Evolutionary conservation across 2,329 filamentous ascomycete species (phyloP).

Genomic region (Gliomastix tumulicola): DNA sequence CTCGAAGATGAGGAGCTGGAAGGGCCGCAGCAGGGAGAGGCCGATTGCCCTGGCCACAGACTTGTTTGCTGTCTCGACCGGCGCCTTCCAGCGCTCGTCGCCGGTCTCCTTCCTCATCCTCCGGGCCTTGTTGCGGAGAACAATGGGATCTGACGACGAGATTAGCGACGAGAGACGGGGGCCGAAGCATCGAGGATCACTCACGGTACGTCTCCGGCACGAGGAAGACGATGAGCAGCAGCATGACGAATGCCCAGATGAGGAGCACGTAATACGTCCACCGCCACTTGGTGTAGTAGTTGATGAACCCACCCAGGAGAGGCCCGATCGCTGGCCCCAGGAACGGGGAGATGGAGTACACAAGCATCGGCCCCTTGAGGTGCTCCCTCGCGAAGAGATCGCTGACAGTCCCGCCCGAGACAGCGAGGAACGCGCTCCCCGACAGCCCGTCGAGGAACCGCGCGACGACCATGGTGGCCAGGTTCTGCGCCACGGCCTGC

Average conservation of each 20-base stretch:
- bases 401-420: slow-evolving; percentile 80
- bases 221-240: slow-evolving; percentile 58
- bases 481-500: slow-evolving; percentile 73
- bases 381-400: slow-evolving; percentile 66
- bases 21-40: slow-evolving; percentile 58
- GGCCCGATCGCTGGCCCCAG: slow-evolving; percentile 54
- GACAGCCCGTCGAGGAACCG: slow-evolving; percentile 73
- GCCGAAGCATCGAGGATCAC: too few species aligned
- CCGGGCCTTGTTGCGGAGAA: slow-evolving; percentile 67
- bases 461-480: slow-evolving; percentile 69
- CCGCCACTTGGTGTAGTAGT: slow-evolving; percentile 65
- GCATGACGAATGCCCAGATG: slow-evolving; percentile 68
- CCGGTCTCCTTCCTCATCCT: slow-evolving; percentile 66
- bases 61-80: slow-evolving; percentile 65
- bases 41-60: slow-evolving; percentile 58
- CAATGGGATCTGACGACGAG: slow-evolving; percentile 45
- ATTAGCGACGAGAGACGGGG: too few species aligned
- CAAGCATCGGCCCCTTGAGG: slow-evolving; percentile 75
- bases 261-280: slow-evolving; percentile 82
- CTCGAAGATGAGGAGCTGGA: slow-evolving; percentile 73
- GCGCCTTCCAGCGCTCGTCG: slow-evolving; percentile 69
- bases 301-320: slow-evolving; percentile 73
- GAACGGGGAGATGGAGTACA: slow-evolving; percentile 64
- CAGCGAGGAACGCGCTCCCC: slow-evolving; percentile 61
- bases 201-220: slow-evolving; percentile 83